Evolutionary conservation across 108 stramenopile species (phyloP), one percentile per base, ranked within the genome.

Genomic region (Cylindrotheca closterium): DNA sequence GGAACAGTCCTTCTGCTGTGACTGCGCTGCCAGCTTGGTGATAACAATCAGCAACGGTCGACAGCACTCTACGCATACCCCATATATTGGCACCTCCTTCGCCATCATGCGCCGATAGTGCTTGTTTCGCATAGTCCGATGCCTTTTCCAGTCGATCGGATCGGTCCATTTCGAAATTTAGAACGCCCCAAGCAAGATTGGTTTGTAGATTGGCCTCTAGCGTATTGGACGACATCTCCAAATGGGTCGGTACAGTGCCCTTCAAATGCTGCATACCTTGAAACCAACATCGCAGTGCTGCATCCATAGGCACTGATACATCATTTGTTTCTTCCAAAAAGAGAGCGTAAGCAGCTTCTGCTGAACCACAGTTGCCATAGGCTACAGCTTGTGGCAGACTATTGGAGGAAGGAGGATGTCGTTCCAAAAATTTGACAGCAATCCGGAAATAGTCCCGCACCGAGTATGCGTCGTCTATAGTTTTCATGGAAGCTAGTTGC

Each of bases 1-100:
- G 85, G 37, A 91, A 87, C 30, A 94, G 51, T 34, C 92, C 92
- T 66, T 94, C 92, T 24, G 92, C 77, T 3, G 89, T 94, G 25
- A 94, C 87, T 26, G 92, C 85, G 25, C 74, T 70, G 28, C 83
- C 89, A 4, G 87, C 83, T 50, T 63, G 45, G 23, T 78, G 82
- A 74, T 87, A 89, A 47, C 92, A 94, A 2, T 65, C 28, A 21
- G 89, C 92, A 15, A 85, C 80, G 18, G 89, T 59, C 34, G 75
- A 57, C 25, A 93, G 68, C 0, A 81, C 75, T 2, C 85, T 68
- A 2, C 77, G 78, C 19, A 85, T 68, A 28, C 73, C 87, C 17
- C 72, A 75, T 22, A 15, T 21, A 15, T 55, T 24, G 2, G 31
- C 24, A 4, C 54, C 60, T 7, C 45, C 70, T 0, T 72, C 60